Percentiles rank a stretch among this genome's conserved stretches.
Conservation (phyloP, 2,329 filamentous ascomycete species). For the Penicillium psychrosexuale region DNA sequence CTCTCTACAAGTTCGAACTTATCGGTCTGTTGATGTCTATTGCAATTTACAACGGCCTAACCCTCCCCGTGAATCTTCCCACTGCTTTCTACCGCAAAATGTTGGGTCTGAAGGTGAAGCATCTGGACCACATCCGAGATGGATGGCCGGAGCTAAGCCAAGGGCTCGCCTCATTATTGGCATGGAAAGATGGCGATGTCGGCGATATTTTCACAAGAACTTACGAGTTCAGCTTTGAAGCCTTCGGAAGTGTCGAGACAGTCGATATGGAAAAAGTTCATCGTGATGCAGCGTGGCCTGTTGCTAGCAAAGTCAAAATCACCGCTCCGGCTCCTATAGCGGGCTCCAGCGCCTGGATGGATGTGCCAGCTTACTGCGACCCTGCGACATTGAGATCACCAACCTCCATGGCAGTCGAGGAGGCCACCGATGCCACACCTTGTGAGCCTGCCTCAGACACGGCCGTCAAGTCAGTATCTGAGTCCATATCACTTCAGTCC, state of each 20-base stretch:
- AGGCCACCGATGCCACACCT: conserved; percentile 11
- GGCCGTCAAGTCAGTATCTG: conserved; percentile 23
- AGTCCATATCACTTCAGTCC: conserved; percentile 25
- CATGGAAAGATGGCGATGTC: conserved; percentile 78
- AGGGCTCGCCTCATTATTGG: conserved; percentile 68
- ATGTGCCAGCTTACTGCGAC: conserved; percentile 22
- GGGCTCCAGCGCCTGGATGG: conserved; percentile 22
- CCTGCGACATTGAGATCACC: conserved; percentile 18
- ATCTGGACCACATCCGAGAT: conserved; percentile 74
- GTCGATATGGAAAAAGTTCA: conserved; percentile 53
- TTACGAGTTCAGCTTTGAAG: conserved; percentile 76
- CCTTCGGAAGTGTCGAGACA: conserved; percentile 53
- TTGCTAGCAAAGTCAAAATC: conserved; percentile 9
- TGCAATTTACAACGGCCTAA: conserved; percentile 89
- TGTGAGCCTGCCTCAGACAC: conserved; percentile 13
- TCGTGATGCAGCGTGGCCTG: conserved; percentile 38
- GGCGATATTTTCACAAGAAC: conserved; percentile 79
- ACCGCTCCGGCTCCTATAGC: neutral
- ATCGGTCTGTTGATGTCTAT: conserved; percentile 84
- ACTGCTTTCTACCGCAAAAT: conserved; percentile 78
- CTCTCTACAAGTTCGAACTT: conserved; percentile 85
- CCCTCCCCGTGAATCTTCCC: conserved; percentile 85
- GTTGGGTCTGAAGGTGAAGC: conserved; percentile 64
- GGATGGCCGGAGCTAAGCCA: conserved; percentile 81
- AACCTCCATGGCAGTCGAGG: conserved; percentile 24